Conservation (phyloP, 768 basidiomycete genomes). For the Coprinellus micaceus region DNA sequence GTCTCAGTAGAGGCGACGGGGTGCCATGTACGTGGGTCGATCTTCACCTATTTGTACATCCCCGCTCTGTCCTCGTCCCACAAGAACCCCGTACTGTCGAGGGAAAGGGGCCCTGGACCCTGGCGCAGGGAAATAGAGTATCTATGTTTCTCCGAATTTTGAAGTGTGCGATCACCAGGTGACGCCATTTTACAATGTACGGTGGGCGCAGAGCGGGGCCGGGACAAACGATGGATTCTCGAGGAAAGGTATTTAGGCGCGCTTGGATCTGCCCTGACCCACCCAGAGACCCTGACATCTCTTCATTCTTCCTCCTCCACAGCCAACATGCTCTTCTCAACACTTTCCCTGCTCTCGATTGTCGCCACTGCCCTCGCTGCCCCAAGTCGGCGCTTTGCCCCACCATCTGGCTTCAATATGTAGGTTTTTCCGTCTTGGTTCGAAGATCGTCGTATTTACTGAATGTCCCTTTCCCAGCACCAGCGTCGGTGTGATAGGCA, state of each 20-base stretch:
- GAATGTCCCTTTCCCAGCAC: not conserved
- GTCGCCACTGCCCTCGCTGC: not conserved
- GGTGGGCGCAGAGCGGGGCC: not conserved
- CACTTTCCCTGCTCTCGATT: not conserved
- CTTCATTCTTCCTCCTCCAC: not conserved
- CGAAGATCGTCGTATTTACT: not conserved
- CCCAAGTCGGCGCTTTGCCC: not conserved
- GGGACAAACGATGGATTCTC: not conserved
- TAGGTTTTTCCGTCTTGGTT: not conserved
- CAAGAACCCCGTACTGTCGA: not conserved
- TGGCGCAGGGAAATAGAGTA: not conserved
- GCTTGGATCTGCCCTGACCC: not conserved
- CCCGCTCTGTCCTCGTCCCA: not conserved
- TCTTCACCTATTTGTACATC: not conserved
- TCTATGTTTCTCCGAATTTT: not conserved
- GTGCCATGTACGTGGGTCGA: not conserved
- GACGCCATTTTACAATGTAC: not conserved
- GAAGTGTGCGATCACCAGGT: not conserved
- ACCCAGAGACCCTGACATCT: not conserved
- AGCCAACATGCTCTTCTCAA: not conserved
- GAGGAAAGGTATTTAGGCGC: not conserved
- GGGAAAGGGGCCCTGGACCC: not conserved
- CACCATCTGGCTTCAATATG: slow-evolving; percentile 12
- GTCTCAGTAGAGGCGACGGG: not conserved
- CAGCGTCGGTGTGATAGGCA: slow-evolving; percentile 5